Evolutionary conservation across 1,284 basidiomycete species (phyloP).

Genomic region (Rugosomyces carneus): DNA sequence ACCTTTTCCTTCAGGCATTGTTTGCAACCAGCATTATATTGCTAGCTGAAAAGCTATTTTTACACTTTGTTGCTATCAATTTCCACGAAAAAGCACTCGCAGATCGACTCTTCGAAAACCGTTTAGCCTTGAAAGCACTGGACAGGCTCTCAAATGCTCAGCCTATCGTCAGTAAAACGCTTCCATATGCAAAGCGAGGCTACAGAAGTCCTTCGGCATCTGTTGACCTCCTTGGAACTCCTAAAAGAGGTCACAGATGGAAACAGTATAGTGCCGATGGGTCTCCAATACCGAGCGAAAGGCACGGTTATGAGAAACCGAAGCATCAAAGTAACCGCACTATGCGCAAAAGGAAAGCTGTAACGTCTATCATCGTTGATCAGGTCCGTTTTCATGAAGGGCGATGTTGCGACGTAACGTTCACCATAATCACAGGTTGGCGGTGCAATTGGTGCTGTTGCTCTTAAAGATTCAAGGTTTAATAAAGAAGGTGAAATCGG

Average conservation of each 20-base stretch:
- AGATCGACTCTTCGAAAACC: conserved; percentile 66
- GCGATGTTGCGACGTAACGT: not conserved
- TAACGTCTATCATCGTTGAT: conserved; percentile 64
- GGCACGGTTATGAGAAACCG: conserved; percentile 8
- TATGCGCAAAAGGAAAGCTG: conserved; percentile 43
- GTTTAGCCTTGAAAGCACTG: conserved; percentile 59
- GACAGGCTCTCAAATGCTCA: conserved; percentile 65
- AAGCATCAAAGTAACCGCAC: conserved; percentile 25
- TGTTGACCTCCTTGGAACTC: conserved; percentile 15
- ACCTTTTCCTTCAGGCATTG: conserved; percentile 39
- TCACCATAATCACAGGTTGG: conserved; percentile 33
- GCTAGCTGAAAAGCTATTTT: conserved; percentile 63
- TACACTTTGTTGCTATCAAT: conserved; percentile 72
- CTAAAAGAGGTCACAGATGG: conserved; percentile 9
- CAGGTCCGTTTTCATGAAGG: conserved; percentile 35
- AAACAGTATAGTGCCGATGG: conserved; percentile 16
- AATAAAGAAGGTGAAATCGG: conserved; percentile 50
- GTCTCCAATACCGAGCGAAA: conserved; percentile 17
- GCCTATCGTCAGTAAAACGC: conserved; percentile 27
- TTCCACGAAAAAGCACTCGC: conserved; percentile 71
- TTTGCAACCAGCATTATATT: conserved; percentile 60
- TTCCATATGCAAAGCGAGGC: conserved; percentile 22
- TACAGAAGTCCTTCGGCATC: conserved; percentile 20
- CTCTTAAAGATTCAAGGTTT: conserved; percentile 60
- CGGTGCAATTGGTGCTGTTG: conserved; percentile 64